Evolutionary conservation across 2,329 filamentous ascomycete species (phyloP).

Genomic region (Corniculantispora saksenae): DNA sequence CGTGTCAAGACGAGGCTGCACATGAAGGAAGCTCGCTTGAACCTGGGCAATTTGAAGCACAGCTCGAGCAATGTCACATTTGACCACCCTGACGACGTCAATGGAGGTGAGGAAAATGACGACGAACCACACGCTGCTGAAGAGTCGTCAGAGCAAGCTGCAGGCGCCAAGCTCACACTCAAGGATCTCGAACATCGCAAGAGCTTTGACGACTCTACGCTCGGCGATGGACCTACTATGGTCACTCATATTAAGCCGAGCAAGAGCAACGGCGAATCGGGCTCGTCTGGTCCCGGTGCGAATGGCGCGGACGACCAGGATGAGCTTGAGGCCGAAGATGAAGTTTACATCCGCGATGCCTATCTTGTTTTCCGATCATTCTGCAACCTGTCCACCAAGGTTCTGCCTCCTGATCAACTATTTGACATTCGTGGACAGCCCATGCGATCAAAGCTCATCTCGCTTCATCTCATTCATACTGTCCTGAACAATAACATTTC

Average conservation of each 20-base stretch:
- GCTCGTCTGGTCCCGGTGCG: conserved; percentile 33
- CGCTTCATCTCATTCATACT: conserved; percentile 91
- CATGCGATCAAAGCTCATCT: conserved; percentile 96
- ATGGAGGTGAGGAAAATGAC: conserved; percentile 40
- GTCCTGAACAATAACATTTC: conserved; percentile 90
- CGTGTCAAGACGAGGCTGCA: conserved; percentile 83
- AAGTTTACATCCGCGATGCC: conserved; percentile 94
- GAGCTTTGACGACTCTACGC: conserved; percentile 67
- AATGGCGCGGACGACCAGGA: conserved; percentile 57
- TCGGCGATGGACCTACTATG: conserved; percentile 68
- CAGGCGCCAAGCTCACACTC: conserved; percentile 60
- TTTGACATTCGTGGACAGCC: conserved; percentile 91
- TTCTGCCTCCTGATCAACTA: conserved; percentile 84
- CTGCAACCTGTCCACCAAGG: conserved; percentile 94
- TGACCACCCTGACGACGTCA: conserved; percentile 41
- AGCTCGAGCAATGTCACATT: conserved; percentile 55
- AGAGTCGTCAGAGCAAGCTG: conserved; percentile 30
- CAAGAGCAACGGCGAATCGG: conserved; percentile 35
- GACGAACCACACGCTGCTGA: conserved; percentile 34
- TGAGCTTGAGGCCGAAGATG: conserved; percentile 73
- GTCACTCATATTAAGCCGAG: conserved; percentile 60
- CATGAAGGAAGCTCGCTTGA: conserved; percentile 78
- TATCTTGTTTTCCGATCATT: conserved; percentile 97
- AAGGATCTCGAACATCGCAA: conserved; percentile 69
- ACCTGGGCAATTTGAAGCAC: conserved; percentile 53